Evolutionary conservation across 1,284 basidiomycete genomes (phyloP), one percentile per base, ranked within the genome.

Genomic region (Melampsora larici-populina): DNA sequence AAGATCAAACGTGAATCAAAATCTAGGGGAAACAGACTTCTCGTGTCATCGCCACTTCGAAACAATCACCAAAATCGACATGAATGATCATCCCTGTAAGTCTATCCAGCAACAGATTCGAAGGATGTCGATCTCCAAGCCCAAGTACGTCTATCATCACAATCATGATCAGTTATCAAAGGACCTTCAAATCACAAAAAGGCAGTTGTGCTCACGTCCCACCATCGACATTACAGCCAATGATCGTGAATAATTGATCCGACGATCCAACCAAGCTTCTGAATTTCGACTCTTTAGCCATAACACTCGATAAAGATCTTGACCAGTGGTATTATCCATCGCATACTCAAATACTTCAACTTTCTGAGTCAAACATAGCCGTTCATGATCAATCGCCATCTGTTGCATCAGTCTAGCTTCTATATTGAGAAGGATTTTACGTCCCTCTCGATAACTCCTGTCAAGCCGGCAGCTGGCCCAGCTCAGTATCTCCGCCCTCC

Each of bases 341-440:
- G 97, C 96, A 82, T 99, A 99, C 84, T 99, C 94, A 85, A 99
- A 99, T 24, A 99, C 97, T 84, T 99, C 97, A 60, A 99, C 93
- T 86, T 99, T 99, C 85, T 99, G 95, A 79, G 99, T 88, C 2
- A 98, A 87, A 43, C 92, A 94, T 60, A 99, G 86, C 81, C 91
- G 92, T 85, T 99, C 97, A 84, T 99, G 99, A 84, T 99, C 97
- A 11, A 97, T 96, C 15, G 97, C 96, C 96, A 99, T 99, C 92
- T 98, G 94, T 24, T 98, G 89, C 93, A 99, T 99, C 79, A 99
- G 86, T 18, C 96, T 90, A 83, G 98, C 97, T 86, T 99, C 97
- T 79, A 99, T 97, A 84, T 99, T 99, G 79, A 99, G 88, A 51
- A 99, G 86, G 60, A 99, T 96, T 86, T 99, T 99, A 79, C 93